These are phyloP conservation scores for Monilinia laxa DNA, from an alignment of 2,329 filamentous ascomycete genomes.

Conservation along the genomic window DNA sequence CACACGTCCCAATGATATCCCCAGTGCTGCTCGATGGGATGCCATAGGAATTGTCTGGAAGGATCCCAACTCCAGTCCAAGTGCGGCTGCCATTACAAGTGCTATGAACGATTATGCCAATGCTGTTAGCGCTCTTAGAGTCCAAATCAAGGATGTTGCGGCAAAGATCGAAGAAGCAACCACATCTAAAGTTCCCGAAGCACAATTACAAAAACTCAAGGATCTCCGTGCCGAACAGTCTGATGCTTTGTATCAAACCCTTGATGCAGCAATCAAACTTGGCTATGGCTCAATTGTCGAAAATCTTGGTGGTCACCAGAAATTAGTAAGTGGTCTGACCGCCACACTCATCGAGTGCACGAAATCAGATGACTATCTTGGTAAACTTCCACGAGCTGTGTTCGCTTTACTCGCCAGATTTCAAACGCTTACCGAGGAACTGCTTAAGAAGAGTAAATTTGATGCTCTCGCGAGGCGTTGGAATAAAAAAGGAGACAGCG, in stretches of 20 bases:
- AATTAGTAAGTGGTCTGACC: conserved; percentile 55
- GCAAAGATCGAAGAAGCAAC: conserved; percentile 35
- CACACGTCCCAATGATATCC: conserved; percentile 45
- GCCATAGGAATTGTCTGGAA: conserved; percentile 52
- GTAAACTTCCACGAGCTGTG: conserved; percentile 55
- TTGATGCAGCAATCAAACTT: conserved; percentile 54
- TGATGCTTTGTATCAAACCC: conserved; percentile 50
- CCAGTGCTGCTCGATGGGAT: conserved; percentile 54
- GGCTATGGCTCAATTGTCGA: conserved; percentile 57
- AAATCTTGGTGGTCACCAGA: conserved; percentile 58
- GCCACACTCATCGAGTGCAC: conserved; percentile 56
- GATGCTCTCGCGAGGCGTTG: conserved; percentile 63
- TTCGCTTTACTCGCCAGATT: conserved; percentile 59
- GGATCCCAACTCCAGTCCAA: conserved; percentile 40
- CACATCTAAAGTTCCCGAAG: conserved; percentile 26
- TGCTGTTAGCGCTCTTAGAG: conserved; percentile 36
- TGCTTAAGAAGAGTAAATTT: conserved; percentile 64
- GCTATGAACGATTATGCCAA: conserved; percentile 40
- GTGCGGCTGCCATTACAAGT: conserved; percentile 34
- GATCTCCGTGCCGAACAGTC: conserved; percentile 47
- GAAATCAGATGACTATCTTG: conserved; percentile 52
- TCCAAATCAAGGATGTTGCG: conserved; percentile 37
- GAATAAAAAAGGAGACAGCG: conserved; percentile 61
- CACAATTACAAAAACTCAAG: conserved; percentile 44
- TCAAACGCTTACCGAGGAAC: conserved; percentile 58